A percentile compares a stretch with the other conserved stretches of the same genome.
phyloP scores from a whole-genome alignment of 1,284 basidiomycete species.

The Pascua sp. region DNA sequence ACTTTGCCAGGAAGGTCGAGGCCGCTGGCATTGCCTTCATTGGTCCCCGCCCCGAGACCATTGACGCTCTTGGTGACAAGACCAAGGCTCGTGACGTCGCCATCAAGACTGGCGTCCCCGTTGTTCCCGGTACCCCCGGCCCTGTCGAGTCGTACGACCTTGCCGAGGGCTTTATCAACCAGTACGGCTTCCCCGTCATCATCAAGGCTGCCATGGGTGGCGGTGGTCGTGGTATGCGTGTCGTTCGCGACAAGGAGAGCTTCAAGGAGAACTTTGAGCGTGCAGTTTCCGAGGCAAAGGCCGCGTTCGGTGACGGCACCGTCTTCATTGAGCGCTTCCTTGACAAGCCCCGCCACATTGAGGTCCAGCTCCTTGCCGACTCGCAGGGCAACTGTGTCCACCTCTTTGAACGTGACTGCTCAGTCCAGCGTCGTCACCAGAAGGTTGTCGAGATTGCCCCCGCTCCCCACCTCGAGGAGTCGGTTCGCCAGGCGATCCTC shows the following conservation, averaged over 20 bases:
- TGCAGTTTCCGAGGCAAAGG: constrained; percentile 90
- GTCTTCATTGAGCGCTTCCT: constrained; percentile 97
- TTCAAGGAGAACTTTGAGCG: constrained; percentile 89
- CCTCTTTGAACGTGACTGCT: constrained; percentile 97
- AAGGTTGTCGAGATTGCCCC: constrained; percentile 99
- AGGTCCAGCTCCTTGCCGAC: constrained; percentile 94
- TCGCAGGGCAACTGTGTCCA: constrained; percentile 89
- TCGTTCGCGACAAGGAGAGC: constrained; percentile 85
- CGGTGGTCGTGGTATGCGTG: constrained; percentile 97
- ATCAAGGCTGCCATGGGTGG: constrained; percentile 99
- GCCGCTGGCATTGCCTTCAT: constrained; percentile 96
- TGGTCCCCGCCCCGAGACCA: constrained; percentile 92
- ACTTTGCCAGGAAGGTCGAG: constrained; percentile 93
- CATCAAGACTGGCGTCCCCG: constrained; percentile 84
- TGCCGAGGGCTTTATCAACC: constrained; percentile 83
- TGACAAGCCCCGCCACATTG: constrained; percentile 92
- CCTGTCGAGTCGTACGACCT: constrained; percentile 79
- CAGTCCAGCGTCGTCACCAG: constrained; percentile 94
- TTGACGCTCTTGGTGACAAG: constrained; percentile 97
- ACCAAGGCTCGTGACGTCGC: constrained; percentile 84
- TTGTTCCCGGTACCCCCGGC: constrained; percentile 96
- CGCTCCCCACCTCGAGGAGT: constrained; percentile 87
- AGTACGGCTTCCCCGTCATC: constrained; percentile 95
- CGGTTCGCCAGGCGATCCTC: constrained; percentile 82
- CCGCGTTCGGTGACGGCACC: constrained; percentile 95